Conservation (phyloP, 495 filamentous ascomycete species). For the Penicillium antarcticum region DNA sequence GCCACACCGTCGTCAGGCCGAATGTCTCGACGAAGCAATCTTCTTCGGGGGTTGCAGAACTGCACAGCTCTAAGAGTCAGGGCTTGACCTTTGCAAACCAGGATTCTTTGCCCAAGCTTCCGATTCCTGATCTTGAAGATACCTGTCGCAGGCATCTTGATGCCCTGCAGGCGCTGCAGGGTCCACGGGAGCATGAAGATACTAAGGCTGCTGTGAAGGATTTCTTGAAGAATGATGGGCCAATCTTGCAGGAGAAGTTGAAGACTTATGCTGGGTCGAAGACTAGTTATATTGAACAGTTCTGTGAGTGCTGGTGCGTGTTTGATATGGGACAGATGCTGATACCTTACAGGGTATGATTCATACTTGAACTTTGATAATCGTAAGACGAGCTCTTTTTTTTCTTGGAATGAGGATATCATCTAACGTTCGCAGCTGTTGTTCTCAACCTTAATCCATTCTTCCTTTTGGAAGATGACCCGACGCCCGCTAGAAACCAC, state of each 20-base stretch:
- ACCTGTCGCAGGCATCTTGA: conserved; percentile 78
- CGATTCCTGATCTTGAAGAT: conserved; percentile 85
- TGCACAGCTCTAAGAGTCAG: conserved; percentile 21
- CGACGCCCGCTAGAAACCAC: conserved; percentile 91
- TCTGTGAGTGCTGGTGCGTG: conserved; percentile 63
- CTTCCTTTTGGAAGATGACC: conserved; percentile 96
- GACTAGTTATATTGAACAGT: conserved; percentile 97
- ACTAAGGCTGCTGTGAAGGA: conserved; percentile 77
- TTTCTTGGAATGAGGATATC: neutral
- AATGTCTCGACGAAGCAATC: conserved; percentile 16
- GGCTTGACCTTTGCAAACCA: conserved; percentile 83
- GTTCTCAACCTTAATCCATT: conserved; percentile 98
- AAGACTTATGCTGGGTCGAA: conserved; percentile 91
- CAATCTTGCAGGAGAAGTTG: conserved; percentile 79
- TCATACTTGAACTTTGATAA: conserved; percentile 98
- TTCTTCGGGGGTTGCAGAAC: conserved; percentile 9
- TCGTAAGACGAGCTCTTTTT: conserved; percentile 41
- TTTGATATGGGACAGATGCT: neutral
- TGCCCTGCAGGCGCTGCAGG: conserved; percentile 80
- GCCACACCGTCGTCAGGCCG: conserved; percentile 22
- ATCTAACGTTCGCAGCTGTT: conserved; percentile 53
- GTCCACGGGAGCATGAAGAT: conserved; percentile 75
- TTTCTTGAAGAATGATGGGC: conserved; percentile 81
- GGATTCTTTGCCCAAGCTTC: conserved; percentile 84
- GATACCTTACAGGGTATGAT: conserved; percentile 75